These are phyloP conservation scores for Colletotrichum tanaceti DNA, from an alignment of 2,329 filamentous ascomycete species.

Conservation along the genomic window DNA sequence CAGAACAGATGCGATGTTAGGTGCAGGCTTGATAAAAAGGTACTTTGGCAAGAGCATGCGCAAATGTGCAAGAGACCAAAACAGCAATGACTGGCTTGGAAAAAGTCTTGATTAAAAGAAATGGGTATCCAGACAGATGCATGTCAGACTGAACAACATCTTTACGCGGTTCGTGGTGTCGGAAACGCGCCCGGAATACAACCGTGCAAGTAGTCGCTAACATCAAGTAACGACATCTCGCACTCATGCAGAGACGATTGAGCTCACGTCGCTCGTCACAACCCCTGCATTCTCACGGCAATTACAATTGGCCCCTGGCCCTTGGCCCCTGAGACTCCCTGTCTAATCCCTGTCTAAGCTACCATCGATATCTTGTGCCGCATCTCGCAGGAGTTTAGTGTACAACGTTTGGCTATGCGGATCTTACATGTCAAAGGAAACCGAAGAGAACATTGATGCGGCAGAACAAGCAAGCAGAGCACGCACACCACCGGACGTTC, in stretches of 20 bases:
- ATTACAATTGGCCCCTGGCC: conserved; percentile 32
- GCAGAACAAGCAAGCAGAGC: background rate
- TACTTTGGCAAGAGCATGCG: conserved; percentile 26
- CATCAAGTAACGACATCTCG: conserved; percentile 43
- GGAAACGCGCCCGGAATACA: background rate
- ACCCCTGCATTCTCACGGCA: conserved; percentile 38
- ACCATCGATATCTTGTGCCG: conserved; percentile 23
- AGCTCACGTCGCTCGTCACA: conserved; percentile 31
- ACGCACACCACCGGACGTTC: background rate
- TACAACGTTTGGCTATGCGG: conserved; percentile 20
- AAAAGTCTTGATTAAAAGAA: conserved; percentile 14
- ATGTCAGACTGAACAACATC: conserved; percentile 5
- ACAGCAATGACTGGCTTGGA: background rate
- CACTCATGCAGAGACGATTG: conserved; percentile 36
- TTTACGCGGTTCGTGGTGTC: conserved; percentile 22
- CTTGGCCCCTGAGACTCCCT: conserved; percentile 36
- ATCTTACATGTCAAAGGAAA: conserved; percentile 21
- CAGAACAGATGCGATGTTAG: conserved; percentile 32
- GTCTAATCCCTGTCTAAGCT: conserved; percentile 39
- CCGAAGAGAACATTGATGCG: conserved; percentile 4
- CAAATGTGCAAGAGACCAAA: background rate
- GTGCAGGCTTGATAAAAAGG: conserved; percentile 42
- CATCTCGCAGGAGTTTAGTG: conserved; percentile 9
- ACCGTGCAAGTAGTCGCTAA: conserved; percentile 41
- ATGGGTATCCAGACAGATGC: conserved; percentile 30